phyloP scores from a whole-genome alignment of 2,329 filamentous ascomycete species.

The Blastomyces emzantsi region DNA sequence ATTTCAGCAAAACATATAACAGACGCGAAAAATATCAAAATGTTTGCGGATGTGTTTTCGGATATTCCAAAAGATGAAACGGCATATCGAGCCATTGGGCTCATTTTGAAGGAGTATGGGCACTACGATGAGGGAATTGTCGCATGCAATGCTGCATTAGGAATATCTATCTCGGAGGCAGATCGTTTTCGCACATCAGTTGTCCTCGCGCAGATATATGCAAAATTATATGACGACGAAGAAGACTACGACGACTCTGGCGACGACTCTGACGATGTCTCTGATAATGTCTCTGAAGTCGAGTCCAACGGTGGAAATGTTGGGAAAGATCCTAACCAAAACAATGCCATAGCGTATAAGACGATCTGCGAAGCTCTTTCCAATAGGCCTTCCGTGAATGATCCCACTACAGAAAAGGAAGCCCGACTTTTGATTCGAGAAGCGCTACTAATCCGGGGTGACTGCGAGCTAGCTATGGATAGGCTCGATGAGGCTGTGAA shows the following conservation, averaged over 20 bases:
- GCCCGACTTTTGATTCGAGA: not conserved
- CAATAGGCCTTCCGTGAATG: not conserved
- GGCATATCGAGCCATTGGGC: not conserved
- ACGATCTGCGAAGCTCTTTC: not conserved
- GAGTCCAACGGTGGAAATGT: not conserved
- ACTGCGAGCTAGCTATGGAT: not conserved
- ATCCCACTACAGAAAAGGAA: not conserved
- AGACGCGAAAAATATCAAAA: not conserved
- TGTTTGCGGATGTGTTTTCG: not conserved
- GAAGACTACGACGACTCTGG: not conserved
- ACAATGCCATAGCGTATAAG: constrained; percentile 2
- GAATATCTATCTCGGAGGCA: not conserved
- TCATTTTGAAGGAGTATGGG: not conserved
- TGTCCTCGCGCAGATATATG: not conserved
- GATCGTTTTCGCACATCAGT: not conserved
- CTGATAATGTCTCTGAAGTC: not conserved
- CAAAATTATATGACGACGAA: not conserved
- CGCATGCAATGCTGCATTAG: not conserved
- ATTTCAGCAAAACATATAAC: not conserved
- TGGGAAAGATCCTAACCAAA: not conserved
- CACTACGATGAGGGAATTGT: not conserved
- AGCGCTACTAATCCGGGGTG: not conserved
- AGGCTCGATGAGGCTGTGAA: not conserved
- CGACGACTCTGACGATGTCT: not conserved
- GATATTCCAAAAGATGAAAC: constrained; percentile 4